Evolutionary conservation across 805 yeast genomes (phyloP).

Genomic region (Babjeviella inositovora): DNA sequence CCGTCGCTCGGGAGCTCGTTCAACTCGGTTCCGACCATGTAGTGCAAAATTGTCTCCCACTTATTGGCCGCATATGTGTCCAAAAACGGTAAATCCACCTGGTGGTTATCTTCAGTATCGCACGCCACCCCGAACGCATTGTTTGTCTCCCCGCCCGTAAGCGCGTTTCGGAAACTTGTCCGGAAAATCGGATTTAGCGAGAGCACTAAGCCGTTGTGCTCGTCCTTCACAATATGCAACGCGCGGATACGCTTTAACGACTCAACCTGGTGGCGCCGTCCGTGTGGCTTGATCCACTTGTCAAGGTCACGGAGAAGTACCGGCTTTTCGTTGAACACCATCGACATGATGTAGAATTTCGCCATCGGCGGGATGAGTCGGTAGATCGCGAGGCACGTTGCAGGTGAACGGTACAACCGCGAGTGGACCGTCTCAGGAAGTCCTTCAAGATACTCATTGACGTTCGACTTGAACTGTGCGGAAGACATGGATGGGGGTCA

Average conservation of each 20-base stretch:
- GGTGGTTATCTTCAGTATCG: constrained; percentile 34
- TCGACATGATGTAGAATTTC: constrained; percentile 73
- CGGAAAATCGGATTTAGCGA: constrained; percentile 62
- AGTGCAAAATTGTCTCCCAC: constrained; percentile 94
- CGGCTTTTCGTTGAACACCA: constrained; percentile 70
- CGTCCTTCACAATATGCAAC: constrained; percentile 58
- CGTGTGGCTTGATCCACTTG: constrained; percentile 54
- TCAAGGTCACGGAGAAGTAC: constrained; percentile 53
- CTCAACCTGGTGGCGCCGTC: constrained; percentile 46
- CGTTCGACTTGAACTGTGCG: constrained; percentile 44
- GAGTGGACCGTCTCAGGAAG: constrained; percentile 79
- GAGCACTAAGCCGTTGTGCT: constrained; percentile 25
- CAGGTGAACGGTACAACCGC: constrained; percentile 74
- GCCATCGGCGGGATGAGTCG: constrained; percentile 81
- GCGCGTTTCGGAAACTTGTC: constrained; percentile 60
- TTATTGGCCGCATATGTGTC: constrained; percentile 70
- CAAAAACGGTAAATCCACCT: constrained; percentile 47
- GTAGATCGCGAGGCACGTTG: constrained; percentile 89
- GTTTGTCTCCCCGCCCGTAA: constrained; percentile 60
- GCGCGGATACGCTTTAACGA: constrained; percentile 65
- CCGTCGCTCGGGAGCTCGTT: constrained; percentile 61
- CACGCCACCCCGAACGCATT: constrained; percentile 68
- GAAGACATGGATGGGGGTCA: too few relatives aligned
- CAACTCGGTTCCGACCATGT: constrained; percentile 89
- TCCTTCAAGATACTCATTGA: constrained; percentile 79